A percentile compares a stretch with the other conserved stretches of the same genome.
These are phyloP conservation scores for Camillea tinctor DNA, from an alignment of 2,329 filamentous ascomycete species.

Conservation along the genomic window DNA sequence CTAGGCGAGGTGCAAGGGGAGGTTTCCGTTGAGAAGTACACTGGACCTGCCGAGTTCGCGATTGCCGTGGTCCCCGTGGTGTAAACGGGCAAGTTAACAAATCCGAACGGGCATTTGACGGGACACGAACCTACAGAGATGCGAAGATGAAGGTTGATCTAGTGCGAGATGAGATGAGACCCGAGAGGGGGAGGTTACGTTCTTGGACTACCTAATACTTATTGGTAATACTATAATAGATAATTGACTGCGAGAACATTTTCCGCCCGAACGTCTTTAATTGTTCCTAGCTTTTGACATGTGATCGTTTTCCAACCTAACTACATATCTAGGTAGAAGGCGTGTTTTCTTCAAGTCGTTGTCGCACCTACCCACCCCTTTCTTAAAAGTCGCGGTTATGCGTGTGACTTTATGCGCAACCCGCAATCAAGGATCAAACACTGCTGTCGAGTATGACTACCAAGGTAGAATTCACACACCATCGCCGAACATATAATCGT, in stretches of 20 bases:
- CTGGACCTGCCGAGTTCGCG: background rate
- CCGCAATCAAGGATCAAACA: too few relatives aligned
- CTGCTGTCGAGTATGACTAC: too few relatives aligned
- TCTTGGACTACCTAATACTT: background rate
- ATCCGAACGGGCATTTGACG: background rate
- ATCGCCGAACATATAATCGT: conserved; percentile 35
- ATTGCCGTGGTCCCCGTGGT: background rate
- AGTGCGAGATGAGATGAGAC: background rate
- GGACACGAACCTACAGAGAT: background rate
- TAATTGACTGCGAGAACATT: background rate
- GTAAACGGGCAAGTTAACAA: background rate
- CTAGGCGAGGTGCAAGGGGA: background rate
- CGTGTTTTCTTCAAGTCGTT: too few relatives aligned
- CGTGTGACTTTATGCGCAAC: too few relatives aligned
- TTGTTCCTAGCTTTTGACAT: too few relatives aligned
- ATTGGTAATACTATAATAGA: background rate
- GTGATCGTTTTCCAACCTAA: too few relatives aligned
- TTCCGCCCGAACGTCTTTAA: too few relatives aligned
- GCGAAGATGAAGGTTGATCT: background rate
- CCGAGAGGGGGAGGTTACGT: background rate
- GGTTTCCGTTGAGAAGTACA: background rate
- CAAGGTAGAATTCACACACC: conserved; percentile 16
- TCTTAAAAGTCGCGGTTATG: too few relatives aligned
- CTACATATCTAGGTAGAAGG: too few relatives aligned
- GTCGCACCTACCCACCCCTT: too few relatives aligned